phyloP scores from a whole-genome alignment of 805 yeast species.

The Metschnikowia borealis region DNA sequence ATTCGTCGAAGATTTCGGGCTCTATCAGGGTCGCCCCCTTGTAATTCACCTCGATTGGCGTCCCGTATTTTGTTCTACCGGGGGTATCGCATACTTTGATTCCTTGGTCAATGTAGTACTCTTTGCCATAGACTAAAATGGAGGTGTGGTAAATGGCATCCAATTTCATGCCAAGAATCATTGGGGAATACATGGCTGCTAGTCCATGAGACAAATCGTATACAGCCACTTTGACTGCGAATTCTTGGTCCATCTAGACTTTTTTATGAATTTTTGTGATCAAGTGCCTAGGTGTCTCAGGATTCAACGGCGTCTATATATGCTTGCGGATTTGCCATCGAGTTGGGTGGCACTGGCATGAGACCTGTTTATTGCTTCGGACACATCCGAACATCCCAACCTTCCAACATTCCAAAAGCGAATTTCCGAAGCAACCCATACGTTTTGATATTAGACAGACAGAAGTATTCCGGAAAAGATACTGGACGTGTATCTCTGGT shows the following conservation, averaged over 20 bases:
- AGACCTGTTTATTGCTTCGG: neutral
- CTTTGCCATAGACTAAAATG: constrained; percentile 50
- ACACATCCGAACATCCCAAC: neutral
- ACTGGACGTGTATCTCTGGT: neutral
- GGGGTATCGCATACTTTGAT: constrained; percentile 40
- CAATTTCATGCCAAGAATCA: constrained; percentile 47
- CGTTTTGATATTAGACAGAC: too few species aligned
- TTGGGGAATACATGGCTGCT: constrained; percentile 48
- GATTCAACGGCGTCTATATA: neutral
- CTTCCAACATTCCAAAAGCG: neutral
- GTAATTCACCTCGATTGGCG: constrained; percentile 49
- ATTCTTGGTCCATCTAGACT: constrained; percentile 8
- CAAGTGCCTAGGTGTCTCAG: neutral
- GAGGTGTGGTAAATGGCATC: constrained; percentile 70
- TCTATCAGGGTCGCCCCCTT: constrained; percentile 52
- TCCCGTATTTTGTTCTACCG: constrained; percentile 57
- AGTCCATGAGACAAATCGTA: constrained; percentile 63
- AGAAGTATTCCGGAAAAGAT: neutral
- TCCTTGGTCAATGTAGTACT: constrained; percentile 59
- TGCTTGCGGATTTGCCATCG: constrained; percentile 3
- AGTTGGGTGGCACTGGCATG: neutral
- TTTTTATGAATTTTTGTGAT: neutral
- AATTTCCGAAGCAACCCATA: neutral
- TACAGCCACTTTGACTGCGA: constrained; percentile 51
- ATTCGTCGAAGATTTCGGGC: constrained; percentile 51